Evolutionary conservation across 345 rosid species (phyloP).

Genomic region (Salix koriyanagi): DNA sequence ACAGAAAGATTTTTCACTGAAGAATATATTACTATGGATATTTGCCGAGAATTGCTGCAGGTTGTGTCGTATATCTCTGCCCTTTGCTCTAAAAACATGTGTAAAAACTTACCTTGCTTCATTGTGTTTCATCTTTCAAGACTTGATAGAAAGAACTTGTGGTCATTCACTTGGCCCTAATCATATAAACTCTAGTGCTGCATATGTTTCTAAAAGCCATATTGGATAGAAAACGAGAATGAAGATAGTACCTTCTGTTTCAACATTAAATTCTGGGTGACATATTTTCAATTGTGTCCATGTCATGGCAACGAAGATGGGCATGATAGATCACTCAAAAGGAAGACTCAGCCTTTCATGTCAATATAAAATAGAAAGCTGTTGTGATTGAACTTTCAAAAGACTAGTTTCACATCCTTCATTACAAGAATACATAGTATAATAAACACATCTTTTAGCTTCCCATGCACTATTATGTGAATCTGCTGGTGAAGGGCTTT

Average conservation of each 20-base stretch:
- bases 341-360: background rate
- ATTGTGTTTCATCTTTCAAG: background rate
- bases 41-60: slow-evolving; percentile 82
- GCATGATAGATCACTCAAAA: background rate
- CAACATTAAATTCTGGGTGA: background rate
- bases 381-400: background rate
- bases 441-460: background rate
- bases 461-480: background rate
- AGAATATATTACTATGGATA: slow-evolving; percentile 51
- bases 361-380: background rate
- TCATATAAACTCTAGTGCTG: background rate
- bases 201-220: background rate
- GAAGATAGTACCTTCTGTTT: background rate
- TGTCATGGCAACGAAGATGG: background rate
- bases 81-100: background rate
- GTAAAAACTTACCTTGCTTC: background rate
- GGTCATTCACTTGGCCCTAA: background rate
- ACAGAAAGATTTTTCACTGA: slow-evolving; percentile 58
- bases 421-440: background rate
- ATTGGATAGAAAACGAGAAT: background rate
- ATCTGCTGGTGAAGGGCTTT: background rate
- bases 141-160: background rate
- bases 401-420: background rate
- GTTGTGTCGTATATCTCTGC: slow-evolving; percentile 30
- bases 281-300: background rate